A percentile compares a stretch with the other conserved stretches of the same genome.
These are phyloP conservation scores for Plasmodium sp. DNA, from an alignment of 169 alveolate genomes.

Conservation along the genomic window DNA sequence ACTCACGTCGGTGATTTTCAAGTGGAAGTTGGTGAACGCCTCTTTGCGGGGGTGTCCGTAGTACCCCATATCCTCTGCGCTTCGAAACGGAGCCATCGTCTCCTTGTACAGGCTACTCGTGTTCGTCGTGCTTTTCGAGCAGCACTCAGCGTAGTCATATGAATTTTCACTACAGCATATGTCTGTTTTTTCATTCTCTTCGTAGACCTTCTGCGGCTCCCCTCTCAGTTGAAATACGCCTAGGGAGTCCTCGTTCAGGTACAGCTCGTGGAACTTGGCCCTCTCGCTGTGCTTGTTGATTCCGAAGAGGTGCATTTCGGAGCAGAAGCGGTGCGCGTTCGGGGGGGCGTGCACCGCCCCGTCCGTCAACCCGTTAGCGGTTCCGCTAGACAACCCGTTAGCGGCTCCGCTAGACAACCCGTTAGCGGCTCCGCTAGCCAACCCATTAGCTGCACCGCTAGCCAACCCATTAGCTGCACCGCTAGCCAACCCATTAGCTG, in stretches of 20 bases:
- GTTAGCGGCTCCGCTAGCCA: not conserved
- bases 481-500: not conserved
- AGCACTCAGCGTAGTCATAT: not conserved
- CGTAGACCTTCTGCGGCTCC: not conserved
- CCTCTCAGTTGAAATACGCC: not conserved
- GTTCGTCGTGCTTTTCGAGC: slow-evolving; percentile 1
- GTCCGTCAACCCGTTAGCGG: not conserved
- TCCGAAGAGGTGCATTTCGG: slow-evolving; percentile 42
- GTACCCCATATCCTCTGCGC: not conserved
- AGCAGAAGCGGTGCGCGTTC: not conserved
- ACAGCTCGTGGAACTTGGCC: slow-evolving; percentile 7
- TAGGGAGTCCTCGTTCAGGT: slow-evolving; percentile 7
- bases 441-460: not conserved
- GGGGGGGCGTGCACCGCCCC: not conserved
- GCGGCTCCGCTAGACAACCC: not conserved
- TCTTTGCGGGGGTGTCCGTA: not conserved
- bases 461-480: not conserved
- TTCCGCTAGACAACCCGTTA: not conserved
- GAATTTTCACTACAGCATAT: slow-evolving; percentile 5
- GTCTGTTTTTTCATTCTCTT: slow-evolving; percentile 21
- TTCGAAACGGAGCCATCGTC: not conserved
- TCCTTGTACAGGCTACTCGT: not conserved
- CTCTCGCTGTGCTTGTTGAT: slow-evolving; percentile 4
- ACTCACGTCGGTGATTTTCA: not conserved
- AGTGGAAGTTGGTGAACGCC: not conserved